These are phyloP conservation scores for Cryphonectria nitschkei DNA, from an alignment of 2,329 filamentous ascomycete genomes.

Conservation along the genomic window DNA sequence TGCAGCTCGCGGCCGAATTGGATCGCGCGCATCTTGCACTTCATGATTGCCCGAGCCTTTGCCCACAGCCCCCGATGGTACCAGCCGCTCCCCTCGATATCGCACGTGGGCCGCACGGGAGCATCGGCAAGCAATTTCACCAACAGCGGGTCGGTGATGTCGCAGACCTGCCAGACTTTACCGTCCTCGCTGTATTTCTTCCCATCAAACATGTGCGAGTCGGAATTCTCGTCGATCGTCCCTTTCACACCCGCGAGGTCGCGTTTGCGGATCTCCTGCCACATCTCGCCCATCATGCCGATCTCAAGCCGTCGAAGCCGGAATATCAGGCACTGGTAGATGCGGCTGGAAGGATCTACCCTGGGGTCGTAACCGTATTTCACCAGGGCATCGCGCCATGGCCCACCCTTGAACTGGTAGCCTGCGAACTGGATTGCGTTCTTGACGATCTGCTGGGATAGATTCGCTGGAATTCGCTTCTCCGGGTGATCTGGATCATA, in stretches of 20 bases:
- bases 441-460: conserved; percentile 63
- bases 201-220: conserved; percentile 80
- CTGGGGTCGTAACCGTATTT: conserved; percentile 87
- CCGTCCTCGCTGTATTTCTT: conserved; percentile 74
- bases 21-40: conserved; percentile 77
- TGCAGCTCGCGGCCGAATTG: conserved; percentile 57
- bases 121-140: conserved; percentile 66
- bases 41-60: conserved; percentile 86
- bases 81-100: conserved; percentile 74
- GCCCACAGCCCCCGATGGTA: conserved; percentile 80
- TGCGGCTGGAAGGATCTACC: conserved; percentile 71
- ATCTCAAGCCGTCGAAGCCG: conserved; percentile 63
- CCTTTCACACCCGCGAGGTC: conserved; percentile 37
- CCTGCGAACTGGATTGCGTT: conserved; percentile 81
- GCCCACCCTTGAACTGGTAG: conserved; percentile 90
- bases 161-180: conserved; percentile 93
- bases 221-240: conserved; percentile 35
- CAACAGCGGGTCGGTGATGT: conserved; percentile 82
- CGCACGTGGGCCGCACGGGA: conserved; percentile 61
- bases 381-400: conserved; percentile 87
- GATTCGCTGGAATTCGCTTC: conserved; percentile 34
- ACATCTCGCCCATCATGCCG: conserved; percentile 50
- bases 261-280: conserved; percentile 51
- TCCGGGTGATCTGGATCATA: conserved; percentile 41
- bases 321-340: conserved; percentile 90